Evolutionary conservation across 257 asterid genomes (phyloP), one percentile per base, ranked within the genome.

Genomic region (Nicotiana tomentosiformis): DNA sequence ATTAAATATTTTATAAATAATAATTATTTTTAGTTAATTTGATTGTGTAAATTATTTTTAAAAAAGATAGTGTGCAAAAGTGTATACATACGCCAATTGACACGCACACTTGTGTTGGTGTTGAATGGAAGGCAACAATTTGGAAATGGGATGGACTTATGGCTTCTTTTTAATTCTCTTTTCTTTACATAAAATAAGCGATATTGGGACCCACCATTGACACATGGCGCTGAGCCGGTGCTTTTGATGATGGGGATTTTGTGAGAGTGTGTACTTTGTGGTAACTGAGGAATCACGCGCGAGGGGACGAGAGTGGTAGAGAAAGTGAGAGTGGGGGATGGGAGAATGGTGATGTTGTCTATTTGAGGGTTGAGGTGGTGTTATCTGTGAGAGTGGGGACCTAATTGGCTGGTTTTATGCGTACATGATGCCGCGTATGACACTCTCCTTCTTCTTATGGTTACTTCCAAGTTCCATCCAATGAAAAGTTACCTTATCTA

Each of bases 271-370:
- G 55, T 35, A 68, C 64, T 49, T 51, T 18, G 26, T 51, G 16
- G 29, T 17, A 69, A 46, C 29, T 29, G 77, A 32, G 64, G 66
- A 1, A 0, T 4, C 76, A 80, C 83, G 76, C 76, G 76, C 83
- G 17, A 10, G 7, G 0, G 46, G 1, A 4, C 16, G 83, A 8
- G 76, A 64, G 83, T 80, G 83, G 83, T 4, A 51, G 10, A 76
- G 46, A 26, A 53, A 29, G 4, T 51, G 10, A 6, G 6, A 7
- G 7, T 3, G 23, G 32, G 10, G 18, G 6, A 37, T 16, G 68
- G 57, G 55, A 60, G 82, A 79, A 80, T 80, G 61, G 76, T 35
- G 83, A 62, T 80, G 83, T 79, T 79, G 76, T 80, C 49, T 80
- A 62, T 80, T 80, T 80, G 83, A 80, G 83, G 43, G 56, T 79